Base-by-base conservation (phyloP, 176 grass and related monocot genomes). In the Raddia guianensis region DNA sequence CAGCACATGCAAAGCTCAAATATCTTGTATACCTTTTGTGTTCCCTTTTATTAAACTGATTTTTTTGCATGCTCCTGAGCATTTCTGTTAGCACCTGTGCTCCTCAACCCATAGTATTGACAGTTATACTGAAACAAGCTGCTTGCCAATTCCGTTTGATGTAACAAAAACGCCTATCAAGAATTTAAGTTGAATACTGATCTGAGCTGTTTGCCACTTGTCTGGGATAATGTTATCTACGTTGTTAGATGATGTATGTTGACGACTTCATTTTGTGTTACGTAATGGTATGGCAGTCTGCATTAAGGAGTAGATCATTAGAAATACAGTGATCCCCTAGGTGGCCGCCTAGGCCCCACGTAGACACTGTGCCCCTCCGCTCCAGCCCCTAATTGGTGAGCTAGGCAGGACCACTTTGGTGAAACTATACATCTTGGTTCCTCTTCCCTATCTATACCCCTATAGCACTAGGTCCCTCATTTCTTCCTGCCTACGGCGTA, bases 191-290 rank as follows among this genome's bases (percentile, higher is more conserved):
- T 3, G 4, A 34, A 35, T 16, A 48, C 2, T 50, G 21, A 14
- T 21, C 40, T 12, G 46, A 5, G 12, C n/a, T 27, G 20, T 76
- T 75, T 27, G 73, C 55, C 7, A 9, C 45, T 61, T 61, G 12
- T 76, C 55, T 75, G 5, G n/a, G 45, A 16, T 49, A 11, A 56
- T 77, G 21, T 9, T 12, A 6, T n/a, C 15, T 63, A 11, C 57
- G 33, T 61, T 49, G 56, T 9, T 44, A 7, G 46, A 70, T 70
- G 35, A 67, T 49, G 68, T 49, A 70, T 70, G 68, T 27, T 27
- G 1, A 67, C 37, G 15, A 9, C 64, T 44, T 67, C 64, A 8
- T 67, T 70, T 32, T 49, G 18, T 0, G 12, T 49, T 72, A 51
- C 14, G 2, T 33, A 72, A 72, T 72, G 21, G 47, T 72, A 5